Base-by-base conservation (phyloP, 352 stramenopile genomes). In the Phytophthora rubi region DNA sequence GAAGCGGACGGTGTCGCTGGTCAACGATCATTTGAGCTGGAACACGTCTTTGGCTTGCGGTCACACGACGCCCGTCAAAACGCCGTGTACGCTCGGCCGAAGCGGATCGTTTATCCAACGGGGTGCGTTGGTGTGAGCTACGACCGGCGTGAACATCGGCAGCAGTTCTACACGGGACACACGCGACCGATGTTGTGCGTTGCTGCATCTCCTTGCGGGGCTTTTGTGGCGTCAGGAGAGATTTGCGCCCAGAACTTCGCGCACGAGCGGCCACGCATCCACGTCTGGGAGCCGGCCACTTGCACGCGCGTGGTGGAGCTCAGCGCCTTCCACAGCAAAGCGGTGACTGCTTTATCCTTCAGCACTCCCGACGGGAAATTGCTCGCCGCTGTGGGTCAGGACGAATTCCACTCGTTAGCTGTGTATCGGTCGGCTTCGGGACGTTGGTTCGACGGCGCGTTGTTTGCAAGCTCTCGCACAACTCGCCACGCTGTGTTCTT, bases 231-330 rank as follows among this genome's bases (percentile, higher is more conserved):
- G 10, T 93, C 85, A 0, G 87, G 87, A 5, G 87, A 95, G 69
- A 90, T 93, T 32, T 92, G 84, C 51, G 70, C 68, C 16, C 73
- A 88, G 39, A 82, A 79, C 53, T 74, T 87, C 35, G 67, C 82
- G 52, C 69, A 76, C 18, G 86, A 94, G 54, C 68, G 74, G 1
- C 87, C 87, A 15, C 81, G 81, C 1, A 87, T 95, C 9, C 87
- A 95, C 49, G 65, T 95, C 1, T 94, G 87, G 87, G 87, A 93
- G 51, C 83, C 83, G 15, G 75, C 83, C 8, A 85, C 83, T 2
- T 91, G 85, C 37, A 71, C 74, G 4, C 62, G 62, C 4, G 73
- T 92, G 4, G 58, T 77, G 0, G 65, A 88, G 26, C 66, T 95
- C 47, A 88, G 79, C 47, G 75, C 74, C 26, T 93, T 93, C 47